Percentiles rank a stretch among this genome's conserved stretches.
These are phyloP conservation scores for Warburgia ugandensis DNA, from an alignment of 164 flowering plant genomes.

Conservation along the genomic window DNA sequence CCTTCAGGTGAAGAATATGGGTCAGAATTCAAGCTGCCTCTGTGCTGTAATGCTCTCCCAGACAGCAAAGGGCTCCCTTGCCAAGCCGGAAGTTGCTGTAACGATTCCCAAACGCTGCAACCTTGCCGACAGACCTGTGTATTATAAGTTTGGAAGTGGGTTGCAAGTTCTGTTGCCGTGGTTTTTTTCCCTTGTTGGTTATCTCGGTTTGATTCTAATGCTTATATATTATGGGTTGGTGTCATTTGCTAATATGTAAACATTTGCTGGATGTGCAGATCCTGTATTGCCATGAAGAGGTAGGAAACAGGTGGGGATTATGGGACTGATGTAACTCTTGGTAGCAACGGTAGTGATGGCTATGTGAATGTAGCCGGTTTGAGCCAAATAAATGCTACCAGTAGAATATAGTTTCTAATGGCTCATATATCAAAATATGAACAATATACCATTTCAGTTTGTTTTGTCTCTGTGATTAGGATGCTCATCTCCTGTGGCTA, in stretches of 20 bases:
- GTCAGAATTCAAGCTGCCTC: conserved; percentile 57
- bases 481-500: too few relatives aligned
- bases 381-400: too few relatives aligned
- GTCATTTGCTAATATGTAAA: too few relatives aligned
- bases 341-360: too few relatives aligned
- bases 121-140: conserved; percentile 47
- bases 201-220: neutral
- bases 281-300: conserved; percentile 42
- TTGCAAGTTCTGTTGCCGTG: neutral
- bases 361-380: too few relatives aligned
- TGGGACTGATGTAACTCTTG: too few relatives aligned
- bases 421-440: too few relatives aligned
- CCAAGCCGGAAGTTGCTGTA: conserved; percentile 50
- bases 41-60: conserved; percentile 72
- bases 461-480: too few relatives aligned
- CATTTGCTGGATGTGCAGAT: conserved; percentile 37
- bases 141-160: conserved; percentile 69
- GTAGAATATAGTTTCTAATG: too few relatives aligned
- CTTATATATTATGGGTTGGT: neutral
- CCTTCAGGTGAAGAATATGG: conserved; percentile 31
- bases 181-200: neutral
- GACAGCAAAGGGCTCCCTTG: conserved; percentile 41
- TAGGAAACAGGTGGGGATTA: too few relatives aligned
- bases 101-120: conserved; percentile 79
- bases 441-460: too few relatives aligned